Base-by-base conservation (phyloP, 768 basidiomycete genomes). In the Lactarius akahatsu region DNA sequence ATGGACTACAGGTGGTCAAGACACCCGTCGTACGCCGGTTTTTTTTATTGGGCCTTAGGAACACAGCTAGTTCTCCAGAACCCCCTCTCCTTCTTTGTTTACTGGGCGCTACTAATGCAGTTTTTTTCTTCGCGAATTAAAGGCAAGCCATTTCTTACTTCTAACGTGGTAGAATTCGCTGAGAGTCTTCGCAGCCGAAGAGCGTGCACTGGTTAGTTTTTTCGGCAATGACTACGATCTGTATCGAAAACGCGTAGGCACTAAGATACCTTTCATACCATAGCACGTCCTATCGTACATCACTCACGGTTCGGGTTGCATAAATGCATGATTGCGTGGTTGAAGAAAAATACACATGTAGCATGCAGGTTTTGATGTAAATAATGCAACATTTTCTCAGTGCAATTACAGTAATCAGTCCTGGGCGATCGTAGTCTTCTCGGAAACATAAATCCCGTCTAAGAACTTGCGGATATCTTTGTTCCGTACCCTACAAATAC, bases 381-480 rank as follows among this genome's bases (percentile, higher is more conserved):
- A 36, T 34, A 43, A 59, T 36, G 34, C 30, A 28, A 38, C 28
- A 56, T 58, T 40, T 38, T 34, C 47, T 28, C 34, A 15, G 47
- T 41, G 16, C n/a, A 9, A 30, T 40, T 32, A 47, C 47, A 50
- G 23, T 13, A 15, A 28, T 60, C 38, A 62, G 41, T 38, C 45
- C 61, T 76, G 68, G 58, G 80, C 72, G 66, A 91, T 81, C 16
- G 88, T 88, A 66, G 86, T 85, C 81, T 86, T 89, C 74, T 90
- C 89, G 43, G 93, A 94, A 68, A 94, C 92, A 73, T 94, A 94
- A 80, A 95, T 86, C 77, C 93, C 91, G 76, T 96, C 93, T 77
- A 97, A 83, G 85, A 98, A 97, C 84, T 98, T 97, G 74, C 96
- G 94, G 80, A 98, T 98, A 84, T 96, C 96, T 84, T 99, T 99